Evolutionary conservation across 208 protist genomes (phyloP).

Genomic region (Crithidia mellificae): DNA sequence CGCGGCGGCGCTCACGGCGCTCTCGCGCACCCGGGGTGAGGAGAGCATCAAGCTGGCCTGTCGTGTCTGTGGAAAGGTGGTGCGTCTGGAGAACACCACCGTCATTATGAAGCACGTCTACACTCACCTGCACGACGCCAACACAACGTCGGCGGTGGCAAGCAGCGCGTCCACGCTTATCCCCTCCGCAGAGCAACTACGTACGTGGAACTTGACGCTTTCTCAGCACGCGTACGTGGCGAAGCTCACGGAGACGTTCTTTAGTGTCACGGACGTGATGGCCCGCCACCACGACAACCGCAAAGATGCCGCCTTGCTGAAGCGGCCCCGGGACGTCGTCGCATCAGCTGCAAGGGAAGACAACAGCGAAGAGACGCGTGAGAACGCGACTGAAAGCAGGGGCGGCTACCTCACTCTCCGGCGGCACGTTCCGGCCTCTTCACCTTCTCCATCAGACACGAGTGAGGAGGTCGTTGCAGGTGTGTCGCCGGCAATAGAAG

Average conservation of each 20-base stretch:
- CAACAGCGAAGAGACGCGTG: background rate
- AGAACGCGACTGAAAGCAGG: background rate
- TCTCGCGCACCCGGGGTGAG: slow-evolving; percentile 9
- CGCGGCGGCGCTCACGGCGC: background rate
- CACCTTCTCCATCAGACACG: background rate
- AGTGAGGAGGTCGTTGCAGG: too few relatives aligned
- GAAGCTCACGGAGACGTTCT: slow-evolving; percentile 37
- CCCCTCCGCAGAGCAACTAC: slow-evolving; percentile 29
- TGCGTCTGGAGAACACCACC: slow-evolving; percentile 36
- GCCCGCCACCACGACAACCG: slow-evolving; percentile 6
- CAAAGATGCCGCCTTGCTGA: slow-evolving; percentile 23
- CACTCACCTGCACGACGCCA: slow-evolving; percentile 31
- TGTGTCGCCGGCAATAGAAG: too few relatives aligned
- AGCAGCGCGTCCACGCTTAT: slow-evolving; percentile 8
- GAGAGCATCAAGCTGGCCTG: slow-evolving; percentile 47
- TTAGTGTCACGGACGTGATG: slow-evolving; percentile 13
- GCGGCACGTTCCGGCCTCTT: background rate
- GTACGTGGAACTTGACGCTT: slow-evolving; percentile 49
- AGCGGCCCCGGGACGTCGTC: slow-evolving; percentile 5
- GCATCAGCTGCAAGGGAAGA: background rate
- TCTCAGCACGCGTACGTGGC: slow-evolving; percentile 46
- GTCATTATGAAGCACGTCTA: slow-evolving; percentile 53
- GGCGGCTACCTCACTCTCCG: slow-evolving; percentile 6
- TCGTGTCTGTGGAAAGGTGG: slow-evolving; percentile 49
- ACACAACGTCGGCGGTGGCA: background rate